Evolutionary conservation across 176 grass and related monocot genomes (phyloP).

Genomic region (Carex kokanica): DNA sequence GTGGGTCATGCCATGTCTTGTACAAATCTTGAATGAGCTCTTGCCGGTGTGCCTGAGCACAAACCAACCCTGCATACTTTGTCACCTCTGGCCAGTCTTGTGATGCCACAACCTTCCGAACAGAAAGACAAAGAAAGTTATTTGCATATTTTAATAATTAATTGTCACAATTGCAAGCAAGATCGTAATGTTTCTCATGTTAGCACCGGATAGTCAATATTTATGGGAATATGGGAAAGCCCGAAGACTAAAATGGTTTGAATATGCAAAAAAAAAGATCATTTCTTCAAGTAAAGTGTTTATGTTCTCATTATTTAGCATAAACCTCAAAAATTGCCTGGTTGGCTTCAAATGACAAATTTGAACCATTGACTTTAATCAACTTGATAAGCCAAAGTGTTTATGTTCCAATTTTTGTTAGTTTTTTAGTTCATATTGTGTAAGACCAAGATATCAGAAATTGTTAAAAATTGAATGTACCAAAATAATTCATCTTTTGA

Average conservation of each 20-base stretch:
- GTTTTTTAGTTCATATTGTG: not conserved
- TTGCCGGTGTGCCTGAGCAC: slow-evolving; percentile 63
- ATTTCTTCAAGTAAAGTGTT: not conserved
- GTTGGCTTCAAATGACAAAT: not conserved
- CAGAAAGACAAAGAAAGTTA: slow-evolving; percentile 4
- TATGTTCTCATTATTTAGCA: no score
- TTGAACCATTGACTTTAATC: not conserved
- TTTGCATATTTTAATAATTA: not conserved
- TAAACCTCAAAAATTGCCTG: not conserved
- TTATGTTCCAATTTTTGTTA: not conserved
- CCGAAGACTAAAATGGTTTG: not conserved
- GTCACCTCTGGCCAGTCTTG: slow-evolving; percentile 83
- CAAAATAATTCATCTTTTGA: not conserved
- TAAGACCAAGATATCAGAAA: not conserved
- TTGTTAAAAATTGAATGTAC: not conserved
- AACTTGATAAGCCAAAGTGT: not conserved
- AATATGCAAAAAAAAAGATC: not conserved
- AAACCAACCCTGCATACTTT: slow-evolving; percentile 69
- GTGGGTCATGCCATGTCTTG: slow-evolving; percentile 98
- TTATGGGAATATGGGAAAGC: not conserved
- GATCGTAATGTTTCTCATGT: not conserved
- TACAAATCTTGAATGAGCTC: slow-evolving; percentile 88
- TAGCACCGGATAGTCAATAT: not conserved
- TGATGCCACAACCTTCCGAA: slow-evolving; percentile 59
- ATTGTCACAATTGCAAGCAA: not conserved